Evolutionary conservation across 345 rosid genomes (phyloP), one percentile per base, ranked within the genome.

Genomic region (Durio zibethinus): DNA sequence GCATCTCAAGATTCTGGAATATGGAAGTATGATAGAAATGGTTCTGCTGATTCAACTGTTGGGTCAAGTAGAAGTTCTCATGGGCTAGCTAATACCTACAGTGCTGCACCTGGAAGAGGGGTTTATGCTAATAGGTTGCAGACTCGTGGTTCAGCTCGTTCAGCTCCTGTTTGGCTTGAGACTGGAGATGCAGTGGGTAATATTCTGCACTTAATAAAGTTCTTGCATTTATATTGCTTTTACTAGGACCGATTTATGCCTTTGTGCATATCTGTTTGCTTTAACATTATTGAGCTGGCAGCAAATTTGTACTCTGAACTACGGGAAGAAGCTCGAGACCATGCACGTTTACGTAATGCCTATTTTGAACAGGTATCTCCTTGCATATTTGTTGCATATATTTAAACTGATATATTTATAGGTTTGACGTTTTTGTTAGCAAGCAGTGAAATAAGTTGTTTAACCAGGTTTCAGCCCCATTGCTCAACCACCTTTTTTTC

Each of bases 181-280:
- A 97, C 99, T 40, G 98, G 99, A 79, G 99, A 97, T 76, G 90
- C 97, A 70, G 99, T 97, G 79, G 99, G 98, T 97, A 97, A 88
- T 83, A 65, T 85, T 83, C 83, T 78, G 76, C 80, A 76, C 77
- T 74, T 56, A 65, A 78, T 78, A 50, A 77, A 74, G 45, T 83
- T 79, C 78, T 77, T 78, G 76, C 74, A 72, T 77, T 80, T 80
- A 25, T 80, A 53, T 47, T 42, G 23, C 4, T 53, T 76, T 77
- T 27, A 21, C 10, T 66, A 25, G 66, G 56, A 43, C 40, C 11
- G 2, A 25, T 74, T 27, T 73, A 67, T 31, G 43, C 25, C 45
- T 31, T 35, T 21, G 75, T 70, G 72, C 69, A 50, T 59, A 23
- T 72, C 18, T 85, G 72, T 80, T 75, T 87, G 85, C 82, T 85